These are phyloP conservation scores for Wickerhamomyces bovis DNA, from an alignment of 805 yeast genomes.

Conservation along the genomic window DNA sequence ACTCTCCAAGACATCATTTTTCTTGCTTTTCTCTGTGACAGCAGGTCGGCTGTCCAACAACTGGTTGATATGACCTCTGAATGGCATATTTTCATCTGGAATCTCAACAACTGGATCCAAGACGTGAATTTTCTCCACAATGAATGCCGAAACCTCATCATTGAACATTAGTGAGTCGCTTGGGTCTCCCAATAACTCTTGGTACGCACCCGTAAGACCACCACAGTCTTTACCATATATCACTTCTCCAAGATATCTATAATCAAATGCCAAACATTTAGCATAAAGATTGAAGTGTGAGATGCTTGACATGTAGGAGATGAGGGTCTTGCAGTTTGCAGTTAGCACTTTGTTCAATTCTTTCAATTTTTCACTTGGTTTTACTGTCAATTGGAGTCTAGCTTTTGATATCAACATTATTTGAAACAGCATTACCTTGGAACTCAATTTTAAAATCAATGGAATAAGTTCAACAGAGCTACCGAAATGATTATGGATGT, in stretches of 20 bases:
- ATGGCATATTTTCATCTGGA: background rate
- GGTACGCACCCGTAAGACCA: background rate
- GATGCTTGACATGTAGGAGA: background rate
- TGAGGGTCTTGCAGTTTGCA: background rate
- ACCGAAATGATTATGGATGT: constrained; percentile 7
- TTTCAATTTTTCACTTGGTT: background rate
- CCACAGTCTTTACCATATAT: background rate
- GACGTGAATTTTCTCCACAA: background rate
- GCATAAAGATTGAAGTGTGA: background rate
- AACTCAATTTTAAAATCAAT: background rate
- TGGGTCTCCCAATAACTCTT: background rate
- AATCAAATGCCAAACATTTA: background rate
- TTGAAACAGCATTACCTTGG: background rate
- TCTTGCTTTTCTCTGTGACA: background rate
- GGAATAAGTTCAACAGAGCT: constrained; percentile 3
- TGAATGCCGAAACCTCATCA: background rate
- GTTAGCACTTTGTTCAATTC: background rate
- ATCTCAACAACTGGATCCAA: background rate
- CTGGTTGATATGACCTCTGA: background rate
- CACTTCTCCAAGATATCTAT: background rate
- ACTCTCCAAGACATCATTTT: background rate
- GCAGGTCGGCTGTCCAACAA: background rate
- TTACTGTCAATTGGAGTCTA: background rate
- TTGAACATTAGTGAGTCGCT: background rate
- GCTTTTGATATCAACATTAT: background rate